Evolutionary conservation across 1,284 basidiomycete species (phyloP), one percentile per base, ranked within the genome.

Genomic region (Anthracocystis walkeri): DNA sequence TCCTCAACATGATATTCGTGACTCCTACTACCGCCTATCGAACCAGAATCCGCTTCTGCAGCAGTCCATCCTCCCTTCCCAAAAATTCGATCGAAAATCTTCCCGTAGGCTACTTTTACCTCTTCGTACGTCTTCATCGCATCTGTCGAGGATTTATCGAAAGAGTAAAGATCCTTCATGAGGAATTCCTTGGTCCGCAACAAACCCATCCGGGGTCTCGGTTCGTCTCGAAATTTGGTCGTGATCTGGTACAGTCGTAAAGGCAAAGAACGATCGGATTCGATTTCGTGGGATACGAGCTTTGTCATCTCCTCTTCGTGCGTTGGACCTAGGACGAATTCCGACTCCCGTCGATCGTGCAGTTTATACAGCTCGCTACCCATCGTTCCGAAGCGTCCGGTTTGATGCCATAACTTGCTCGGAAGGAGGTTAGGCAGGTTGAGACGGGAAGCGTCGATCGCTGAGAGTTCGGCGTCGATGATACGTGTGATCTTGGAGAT

Each of bases 101-200:
- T 62, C 1, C 38, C 50, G 54, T 86, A 86, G 2, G 86, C 85
- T 0, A 29, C 49, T 8, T 74, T 65, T 12, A 85, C 85, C n/a
- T 77, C 67, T 8, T 79, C 62, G 54, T 86, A 86, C 16, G 84
- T 77, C 5, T 7, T 6, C 2, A 29, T 20, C 16, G 58, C 61
- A 14, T 62, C 56, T 0, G 72, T 75, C 3, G 67, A 56, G 6
- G 65, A 62, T 12, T 57, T 56, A 58, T 86, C 85, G 50, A 86
- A 86, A 1, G 85, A 82, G 56, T 86, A 86, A 2, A 86, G 63
- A 50, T 86, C 86, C 51, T 86, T 86, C 86, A 86, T 86, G 6
- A 85, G 48, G 60, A 86, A 86, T 48, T 85, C 84, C 33, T 82
- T 80, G 1, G 85, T 85, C 10, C 86, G 55, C 23, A 86, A 54